These are phyloP conservation scores for Tulasnella sp. DNA, from an alignment of 768 basidiomycete species.

Conservation along the genomic window DNA sequence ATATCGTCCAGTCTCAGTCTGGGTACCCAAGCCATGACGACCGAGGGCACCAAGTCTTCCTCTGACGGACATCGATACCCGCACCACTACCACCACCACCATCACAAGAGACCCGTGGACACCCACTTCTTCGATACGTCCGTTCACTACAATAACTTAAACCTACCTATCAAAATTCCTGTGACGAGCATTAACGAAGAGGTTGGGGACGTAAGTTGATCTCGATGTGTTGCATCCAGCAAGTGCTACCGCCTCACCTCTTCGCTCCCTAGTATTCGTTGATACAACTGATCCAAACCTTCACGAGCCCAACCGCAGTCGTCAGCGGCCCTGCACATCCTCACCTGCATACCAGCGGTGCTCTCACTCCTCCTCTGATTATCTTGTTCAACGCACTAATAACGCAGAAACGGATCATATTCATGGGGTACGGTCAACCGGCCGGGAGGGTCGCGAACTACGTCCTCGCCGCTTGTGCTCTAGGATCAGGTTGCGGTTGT, in stretches of 20 bases:
- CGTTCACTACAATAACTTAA: conserved; percentile 68
- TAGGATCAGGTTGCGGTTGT: conserved; percentile 82
- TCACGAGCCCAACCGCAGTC: conserved; percentile 46
- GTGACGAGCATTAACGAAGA: conserved; percentile 84
- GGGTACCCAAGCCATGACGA: neutral
- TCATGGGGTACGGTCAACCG: conserved; percentile 80
- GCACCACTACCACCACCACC: conserved; percentile 36
- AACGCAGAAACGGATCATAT: conserved; percentile 92
- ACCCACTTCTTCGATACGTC: conserved; percentile 89
- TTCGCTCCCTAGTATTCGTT: conserved; percentile 61
- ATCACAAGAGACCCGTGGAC: conserved; percentile 54
- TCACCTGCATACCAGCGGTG: conserved; percentile 86
- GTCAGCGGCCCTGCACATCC: conserved; percentile 73
- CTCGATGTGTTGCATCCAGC: no score
- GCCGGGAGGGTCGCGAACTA: conserved; percentile 84
- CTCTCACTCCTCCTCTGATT: conserved; percentile 85
- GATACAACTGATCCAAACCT: conserved; percentile 79
- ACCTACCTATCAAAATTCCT: conserved; percentile 84
- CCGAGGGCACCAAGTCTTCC: neutral
- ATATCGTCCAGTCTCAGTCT: neutral
- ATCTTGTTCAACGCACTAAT: conserved; percentile 92
- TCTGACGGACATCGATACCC: conserved; percentile 17
- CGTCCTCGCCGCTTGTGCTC: conserved; percentile 87
- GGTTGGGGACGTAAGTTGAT: conserved; percentile 85
- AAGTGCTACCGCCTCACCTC: no score